Conservation (phyloP, 2,329 filamentous ascomycete genomes). For the Cladosporium sphaerospermum region DNA sequence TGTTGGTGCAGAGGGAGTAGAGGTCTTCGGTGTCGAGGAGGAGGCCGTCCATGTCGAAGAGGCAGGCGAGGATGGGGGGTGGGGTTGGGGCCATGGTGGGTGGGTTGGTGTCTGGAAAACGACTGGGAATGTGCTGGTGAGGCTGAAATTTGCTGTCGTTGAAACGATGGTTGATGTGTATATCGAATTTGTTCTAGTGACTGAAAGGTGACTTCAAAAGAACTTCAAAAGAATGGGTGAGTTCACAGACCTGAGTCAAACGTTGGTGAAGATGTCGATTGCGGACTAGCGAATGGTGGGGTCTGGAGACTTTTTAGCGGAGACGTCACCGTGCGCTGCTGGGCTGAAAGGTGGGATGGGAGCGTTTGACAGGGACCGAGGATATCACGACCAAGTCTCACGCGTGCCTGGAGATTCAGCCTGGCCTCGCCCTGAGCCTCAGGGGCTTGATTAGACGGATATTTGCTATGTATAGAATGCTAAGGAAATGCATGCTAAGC, state of each 20-base stretch:
- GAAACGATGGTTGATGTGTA: not conserved
- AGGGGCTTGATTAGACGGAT: too few species aligned
- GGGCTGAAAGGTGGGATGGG: too few species aligned
- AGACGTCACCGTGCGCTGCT: too few species aligned
- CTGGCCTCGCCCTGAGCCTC: too few species aligned
- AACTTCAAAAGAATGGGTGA: too few species aligned
- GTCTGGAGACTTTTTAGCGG: not conserved
- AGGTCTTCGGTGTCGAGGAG: constrained; percentile 88
- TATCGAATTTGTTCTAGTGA: too few species aligned
- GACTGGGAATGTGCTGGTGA: not conserved
- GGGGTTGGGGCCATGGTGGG: constrained; percentile 4
- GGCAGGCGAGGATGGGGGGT: constrained; percentile 68
- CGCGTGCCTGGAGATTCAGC: too few species aligned
- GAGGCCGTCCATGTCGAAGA: constrained; percentile 98
- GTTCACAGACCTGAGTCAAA: not conserved
- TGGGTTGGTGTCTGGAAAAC: not conserved
- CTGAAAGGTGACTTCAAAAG: too few species aligned
- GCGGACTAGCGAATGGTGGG: not conserved
- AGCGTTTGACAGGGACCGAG: too few species aligned
- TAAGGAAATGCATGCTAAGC: too few species aligned
- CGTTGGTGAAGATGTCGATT: constrained; percentile 3
- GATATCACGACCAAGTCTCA: too few species aligned
- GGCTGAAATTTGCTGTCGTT: not conserved
- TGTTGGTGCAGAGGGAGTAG: constrained; percentile 79
- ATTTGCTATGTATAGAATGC: too few species aligned